Evolutionary conservation across 1,284 basidiomycete genomes (phyloP).

Genomic region (Mycosarcoma maydis): DNA sequence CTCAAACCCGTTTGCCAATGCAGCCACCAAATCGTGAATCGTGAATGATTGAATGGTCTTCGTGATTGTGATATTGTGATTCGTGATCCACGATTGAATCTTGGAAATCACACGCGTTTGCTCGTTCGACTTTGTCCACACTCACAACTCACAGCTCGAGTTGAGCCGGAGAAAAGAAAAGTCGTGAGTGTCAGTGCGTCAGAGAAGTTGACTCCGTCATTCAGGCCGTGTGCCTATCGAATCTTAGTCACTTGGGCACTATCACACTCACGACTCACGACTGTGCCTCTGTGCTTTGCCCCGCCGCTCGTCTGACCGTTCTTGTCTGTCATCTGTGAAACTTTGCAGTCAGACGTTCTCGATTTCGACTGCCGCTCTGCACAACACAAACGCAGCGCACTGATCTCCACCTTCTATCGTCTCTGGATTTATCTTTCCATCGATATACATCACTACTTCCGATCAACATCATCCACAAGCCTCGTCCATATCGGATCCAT

Average conservation of each 20-base stretch:
- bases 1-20: too few species aligned
- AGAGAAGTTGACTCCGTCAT: background rate
- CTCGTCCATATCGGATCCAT: background rate
- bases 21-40: too few species aligned
- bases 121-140: background rate
- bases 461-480: background rate
- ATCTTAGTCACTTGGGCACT: background rate
- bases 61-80: too few species aligned
- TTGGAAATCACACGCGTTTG: slow-evolving; percentile 1
- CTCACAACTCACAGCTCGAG: background rate
- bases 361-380: background rate
- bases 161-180: background rate
- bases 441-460: background rate
- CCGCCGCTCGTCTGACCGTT: slow-evolving; percentile 4
- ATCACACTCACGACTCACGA: too few species aligned
- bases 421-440: slow-evolving; percentile 5
- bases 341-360: too few species aligned
- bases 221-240: slow-evolving; percentile 1
- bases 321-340: slow-evolving; percentile 5
- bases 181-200: slow-evolving; percentile 6
- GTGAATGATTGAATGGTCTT: too few species aligned
- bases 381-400: background rate
- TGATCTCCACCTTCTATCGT: background rate
- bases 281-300: too few species aligned
- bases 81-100: too few species aligned